Percentiles rank a stretch among this genome's conserved stretches.
phyloP scores from a whole-genome alignment of 148 eudicot genomes.

The Camellia granthamiana region DNA sequence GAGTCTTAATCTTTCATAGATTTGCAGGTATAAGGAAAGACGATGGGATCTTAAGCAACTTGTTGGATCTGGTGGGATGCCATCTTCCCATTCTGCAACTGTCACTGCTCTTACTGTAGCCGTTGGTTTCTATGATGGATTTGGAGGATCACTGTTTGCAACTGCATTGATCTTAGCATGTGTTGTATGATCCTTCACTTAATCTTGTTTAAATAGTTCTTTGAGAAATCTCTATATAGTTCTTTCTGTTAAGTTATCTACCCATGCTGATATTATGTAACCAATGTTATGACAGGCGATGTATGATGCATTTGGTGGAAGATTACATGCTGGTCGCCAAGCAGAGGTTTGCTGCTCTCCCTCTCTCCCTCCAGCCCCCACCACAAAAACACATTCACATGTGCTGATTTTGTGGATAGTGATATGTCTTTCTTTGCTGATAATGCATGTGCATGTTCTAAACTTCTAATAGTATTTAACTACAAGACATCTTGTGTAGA shows the following conservation, averaged over 20 bases:
- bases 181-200: conserved; percentile 59
- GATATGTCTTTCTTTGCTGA: not conserved
- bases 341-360: conserved; percentile 66
- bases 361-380: not conserved
- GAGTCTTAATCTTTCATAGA: conserved; percentile 42
- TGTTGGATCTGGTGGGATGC: conserved; percentile 97
- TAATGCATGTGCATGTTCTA: conserved; percentile 2
- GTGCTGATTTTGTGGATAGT: not conserved
- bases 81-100: conserved; percentile 97
- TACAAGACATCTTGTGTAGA: not conserved
- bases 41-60: conserved; percentile 85
- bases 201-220: not conserved
- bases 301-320: conserved; percentile 97
- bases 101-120: conserved; percentile 86
- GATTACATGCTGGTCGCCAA: conserved; percentile 97
- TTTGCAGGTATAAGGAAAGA: conserved; percentile 85
- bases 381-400: conserved; percentile 1
- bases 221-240: conserved; percentile 1
- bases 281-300: conserved; percentile 64
- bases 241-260: not conserved
- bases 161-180: conserved; percentile 69
- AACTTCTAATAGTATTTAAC: not conserved
- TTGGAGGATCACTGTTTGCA: conserved; percentile 78
- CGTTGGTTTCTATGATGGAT: conserved; percentile 75
- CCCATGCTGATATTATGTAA: not conserved